These are phyloP conservation scores for Trametes sp. DNA, from an alignment of 1,284 basidiomycete genomes.

Conservation along the genomic window DNA sequence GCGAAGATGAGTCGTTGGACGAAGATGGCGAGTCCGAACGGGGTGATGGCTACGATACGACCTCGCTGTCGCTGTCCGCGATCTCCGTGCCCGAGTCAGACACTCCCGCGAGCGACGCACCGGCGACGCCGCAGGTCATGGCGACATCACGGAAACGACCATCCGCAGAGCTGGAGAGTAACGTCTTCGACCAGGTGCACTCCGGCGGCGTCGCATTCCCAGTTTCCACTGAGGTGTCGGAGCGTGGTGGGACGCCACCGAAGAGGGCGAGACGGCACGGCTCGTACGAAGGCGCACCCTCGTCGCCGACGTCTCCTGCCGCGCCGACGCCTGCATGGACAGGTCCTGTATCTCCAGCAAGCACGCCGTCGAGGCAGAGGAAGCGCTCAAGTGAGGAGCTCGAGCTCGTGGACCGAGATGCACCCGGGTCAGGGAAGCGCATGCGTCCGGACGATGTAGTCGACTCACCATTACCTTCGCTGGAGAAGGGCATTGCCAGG, in stretches of 20 bases:
- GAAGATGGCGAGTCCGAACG: conserved; percentile 35
- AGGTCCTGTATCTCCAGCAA: conserved; percentile 9
- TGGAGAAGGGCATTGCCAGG: conserved; percentile 8
- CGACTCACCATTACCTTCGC: conserved; percentile 4
- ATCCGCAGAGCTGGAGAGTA: conserved; percentile 34
- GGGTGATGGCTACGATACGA: conserved; percentile 27
- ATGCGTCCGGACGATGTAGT: conserved; percentile 12
- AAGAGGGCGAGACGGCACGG: conserved; percentile 43
- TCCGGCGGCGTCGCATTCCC: conserved; percentile 23
- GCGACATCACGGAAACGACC: conserved; percentile 32
- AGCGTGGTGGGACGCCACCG: conserved; percentile 39
- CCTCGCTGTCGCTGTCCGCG: conserved; percentile 20
- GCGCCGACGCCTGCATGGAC: background rate
- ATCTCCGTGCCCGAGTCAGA: conserved; percentile 26
- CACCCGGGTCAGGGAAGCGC: conserved; percentile 20
- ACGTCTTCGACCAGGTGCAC: conserved; percentile 13
- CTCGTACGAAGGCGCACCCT: conserved; percentile 35
- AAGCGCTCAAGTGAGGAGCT: conserved; percentile 43
- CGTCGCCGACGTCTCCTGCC: conserved; percentile 5
- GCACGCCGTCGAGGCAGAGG: conserved; percentile 31
- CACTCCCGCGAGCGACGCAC: conserved; percentile 17
- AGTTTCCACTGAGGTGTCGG: conserved; percentile 14
- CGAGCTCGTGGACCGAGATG: conserved; percentile 25
- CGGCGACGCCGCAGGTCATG: background rate
- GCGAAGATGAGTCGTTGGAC: conserved; percentile 28